Base-by-base conservation (phyloP, 2,329 filamentous ascomycete species). In the Clonostachys rhizophaga region DNA sequence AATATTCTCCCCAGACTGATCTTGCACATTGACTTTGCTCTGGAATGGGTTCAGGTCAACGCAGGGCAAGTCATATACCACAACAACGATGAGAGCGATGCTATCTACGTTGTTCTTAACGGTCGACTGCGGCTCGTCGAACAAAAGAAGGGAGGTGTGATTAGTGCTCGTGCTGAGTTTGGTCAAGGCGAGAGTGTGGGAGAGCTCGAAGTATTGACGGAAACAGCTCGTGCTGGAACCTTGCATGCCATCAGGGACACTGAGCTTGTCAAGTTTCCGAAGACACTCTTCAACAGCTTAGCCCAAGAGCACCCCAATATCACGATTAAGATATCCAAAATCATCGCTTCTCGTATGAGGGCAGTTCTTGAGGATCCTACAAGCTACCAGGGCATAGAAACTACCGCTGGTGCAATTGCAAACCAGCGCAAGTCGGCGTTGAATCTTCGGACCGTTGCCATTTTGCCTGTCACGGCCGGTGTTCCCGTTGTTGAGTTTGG, bases 261-360 rank as follows among this genome's bases (percentile, higher is more conserved):
- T 0, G 94, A 99, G 62, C 72, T 99, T 30, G 92, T 95, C 49
- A 97, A 96, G 58, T 96, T 99, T 50, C 94, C 94, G 1, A 88
- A 92, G 49, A 96, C 90, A 0, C 71, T 99, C 1, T 99, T 99
- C 75, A 99, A 99, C 72, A 99, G 94, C 60, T 79, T 99, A 46
- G 94, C 94, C 1, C 87, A 96, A 61, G 94, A 99, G 60, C 94
- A 99, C 60, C 94, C 94, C 6, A 95, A 91, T 40, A 99, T 99
- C 59, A 97, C 94, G 0, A 97, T 99, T 65, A 96, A 97, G 66
- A 95, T 99, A 30, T 97, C 94, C 2, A 99, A 97, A 66, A 94
- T 99, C 55, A 96, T 99, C 58, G 94, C 94, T 0, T 91, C 91
- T 35, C 84, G 94, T 4, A 97, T 99, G 94, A 79, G 92, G 50